These are phyloP conservation scores for Guillardia theta DNA, from an alignment of 78 protist genomes.

Conservation along the genomic window DNA sequence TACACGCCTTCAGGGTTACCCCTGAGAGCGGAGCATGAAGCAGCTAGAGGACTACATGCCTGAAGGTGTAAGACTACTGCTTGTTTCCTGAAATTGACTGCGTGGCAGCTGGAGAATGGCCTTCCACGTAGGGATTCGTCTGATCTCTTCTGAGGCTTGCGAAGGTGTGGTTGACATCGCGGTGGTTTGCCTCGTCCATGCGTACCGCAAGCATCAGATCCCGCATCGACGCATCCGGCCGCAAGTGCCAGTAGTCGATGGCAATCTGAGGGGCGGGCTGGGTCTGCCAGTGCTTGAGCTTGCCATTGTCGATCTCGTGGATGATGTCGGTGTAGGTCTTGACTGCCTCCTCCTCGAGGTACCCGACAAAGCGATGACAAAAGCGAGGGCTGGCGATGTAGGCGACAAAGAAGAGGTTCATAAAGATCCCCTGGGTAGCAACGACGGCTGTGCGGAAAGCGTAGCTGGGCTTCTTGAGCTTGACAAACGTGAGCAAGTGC, in stretches of 20 bases:
- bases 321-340: conserved; percentile 33
- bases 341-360: conserved; percentile 83
- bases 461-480: conserved; percentile 32
- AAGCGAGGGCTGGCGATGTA: conserved; percentile 62
- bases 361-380: conserved; percentile 85
- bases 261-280: conserved; percentile 77
- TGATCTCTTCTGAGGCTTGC: neutral
- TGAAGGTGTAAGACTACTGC: no score
- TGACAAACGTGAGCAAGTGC: conserved; percentile 76
- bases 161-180: conserved; percentile 73
- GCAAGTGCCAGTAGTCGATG: conserved; percentile 72
- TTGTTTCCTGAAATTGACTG: no score
- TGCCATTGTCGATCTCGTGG: neutral
- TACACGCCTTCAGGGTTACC: no score
- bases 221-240: conserved; percentile 62
- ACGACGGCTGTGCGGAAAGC: conserved; percentile 36
- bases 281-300: neutral
- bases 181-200: conserved; percentile 82
- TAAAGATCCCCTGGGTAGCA: conserved; percentile 63
- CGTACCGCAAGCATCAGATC: conserved; percentile 75
- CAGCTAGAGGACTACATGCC: no score
- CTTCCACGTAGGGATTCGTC: neutral
- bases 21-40: no score
- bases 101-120: no score
- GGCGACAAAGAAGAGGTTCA: conserved; percentile 41